These are phyloP conservation scores for Diaporthe australafricana DNA, from an alignment of 2,329 filamentous ascomycete genomes.

Conservation along the genomic window DNA sequence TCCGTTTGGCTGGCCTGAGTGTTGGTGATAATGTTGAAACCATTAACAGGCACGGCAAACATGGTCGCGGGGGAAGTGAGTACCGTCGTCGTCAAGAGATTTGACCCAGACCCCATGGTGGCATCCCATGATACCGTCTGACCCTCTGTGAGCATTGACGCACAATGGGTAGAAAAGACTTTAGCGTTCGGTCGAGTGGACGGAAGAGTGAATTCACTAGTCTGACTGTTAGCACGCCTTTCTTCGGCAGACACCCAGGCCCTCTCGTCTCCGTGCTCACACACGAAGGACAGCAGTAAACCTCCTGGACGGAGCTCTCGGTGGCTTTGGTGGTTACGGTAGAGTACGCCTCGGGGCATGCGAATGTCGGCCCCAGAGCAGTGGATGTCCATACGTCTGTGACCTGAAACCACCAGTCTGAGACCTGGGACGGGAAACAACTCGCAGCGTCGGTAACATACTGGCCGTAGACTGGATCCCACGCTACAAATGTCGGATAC, in stretches of 20 bases:
- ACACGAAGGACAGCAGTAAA: conserved; percentile 1
- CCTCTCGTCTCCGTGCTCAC: not conserved
- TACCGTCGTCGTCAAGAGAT: not conserved
- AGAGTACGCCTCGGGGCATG: not conserved
- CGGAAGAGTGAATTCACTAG: not conserved
- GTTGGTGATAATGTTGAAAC: not conserved
- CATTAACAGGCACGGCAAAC: not conserved
- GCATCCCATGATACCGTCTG: not conserved
- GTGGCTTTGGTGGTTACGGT: not conserved
- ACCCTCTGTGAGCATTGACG: not conserved
- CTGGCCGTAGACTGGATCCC: not conserved
- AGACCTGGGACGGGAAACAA: not conserved
- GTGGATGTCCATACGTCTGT: not conserved
- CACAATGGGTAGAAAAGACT: not conserved
- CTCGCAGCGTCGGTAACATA: not conserved
- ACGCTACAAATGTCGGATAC: not conserved
- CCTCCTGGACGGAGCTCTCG: not conserved
- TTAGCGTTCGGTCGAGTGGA: not conserved
- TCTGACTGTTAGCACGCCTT: not conserved
- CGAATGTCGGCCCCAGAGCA: not conserved
- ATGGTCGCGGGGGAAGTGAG: not conserved
- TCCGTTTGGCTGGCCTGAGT: not conserved
- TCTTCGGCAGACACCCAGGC: not conserved
- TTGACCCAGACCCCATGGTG: not conserved
- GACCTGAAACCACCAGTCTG: not conserved